Evolutionary conservation across 176 grass and related monocot genomes (phyloP).

Genomic region (Dactylis glomerata): DNA sequence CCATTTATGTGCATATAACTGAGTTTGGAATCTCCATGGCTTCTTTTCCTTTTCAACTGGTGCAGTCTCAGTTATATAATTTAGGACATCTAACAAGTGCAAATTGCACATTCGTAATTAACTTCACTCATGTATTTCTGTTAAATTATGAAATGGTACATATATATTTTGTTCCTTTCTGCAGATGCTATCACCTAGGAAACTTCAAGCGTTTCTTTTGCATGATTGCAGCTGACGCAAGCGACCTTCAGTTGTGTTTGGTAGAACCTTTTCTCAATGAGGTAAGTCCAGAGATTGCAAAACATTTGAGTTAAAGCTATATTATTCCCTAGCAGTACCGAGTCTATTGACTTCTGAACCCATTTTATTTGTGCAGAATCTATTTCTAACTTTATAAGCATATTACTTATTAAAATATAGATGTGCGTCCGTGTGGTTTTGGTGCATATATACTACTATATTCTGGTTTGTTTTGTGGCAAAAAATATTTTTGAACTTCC

Average conservation of each 20-base stretch:
- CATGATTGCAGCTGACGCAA: slow-evolving; percentile 61
- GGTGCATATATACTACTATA: not conserved
- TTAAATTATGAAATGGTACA: not conserved
- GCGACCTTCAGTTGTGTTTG: slow-evolving; percentile 66
- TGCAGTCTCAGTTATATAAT: not conserved
- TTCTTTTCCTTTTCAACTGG: not conserved
- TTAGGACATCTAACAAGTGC: slow-evolving; percentile 5
- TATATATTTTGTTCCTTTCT: slow-evolving; percentile 19
- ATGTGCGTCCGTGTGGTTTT: not conserved
- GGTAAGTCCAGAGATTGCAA: slow-evolving; percentile 30
- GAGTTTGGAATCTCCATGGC: not conserved
- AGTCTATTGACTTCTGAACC: not conserved
- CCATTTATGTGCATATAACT: not conserved
- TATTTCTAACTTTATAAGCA: not conserved
- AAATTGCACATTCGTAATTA: not conserved
- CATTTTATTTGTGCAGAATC: not conserved
- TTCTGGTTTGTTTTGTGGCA: not conserved
- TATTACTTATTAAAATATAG: not conserved
- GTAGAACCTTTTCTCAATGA: slow-evolving; percentile 93
- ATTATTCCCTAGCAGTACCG: not conserved
- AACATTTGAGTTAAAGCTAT: not conserved
- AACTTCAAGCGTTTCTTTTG: slow-evolving; percentile 95
- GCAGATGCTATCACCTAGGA: slow-evolving; percentile 69
- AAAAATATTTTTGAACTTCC: not conserved
- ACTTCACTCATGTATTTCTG: slow-evolving; percentile 13